Percentiles rank a stretch among this genome's conserved stretches.
phyloP scores from a whole-genome alignment of 148 eudicot genomes.

The Rhododendron molle region DNA sequence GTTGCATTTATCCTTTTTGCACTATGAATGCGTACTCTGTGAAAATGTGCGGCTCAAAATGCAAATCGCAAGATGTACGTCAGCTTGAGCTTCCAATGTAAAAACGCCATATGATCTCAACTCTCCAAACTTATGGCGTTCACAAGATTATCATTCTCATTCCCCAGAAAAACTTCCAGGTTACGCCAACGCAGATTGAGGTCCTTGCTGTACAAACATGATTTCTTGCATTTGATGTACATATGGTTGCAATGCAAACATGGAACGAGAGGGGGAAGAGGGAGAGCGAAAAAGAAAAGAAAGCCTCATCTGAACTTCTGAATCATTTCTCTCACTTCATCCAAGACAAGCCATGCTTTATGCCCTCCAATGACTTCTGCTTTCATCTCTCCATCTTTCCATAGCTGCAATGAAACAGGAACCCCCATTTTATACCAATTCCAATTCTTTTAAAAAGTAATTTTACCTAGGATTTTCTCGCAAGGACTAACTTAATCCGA shows the following conservation, averaged over 20 bases:
- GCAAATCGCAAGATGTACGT: no score
- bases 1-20: no score
- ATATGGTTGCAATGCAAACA: background rate
- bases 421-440: background rate
- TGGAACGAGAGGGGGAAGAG: no score
- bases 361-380: constrained; percentile 96
- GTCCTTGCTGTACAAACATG: background rate
- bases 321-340: constrained; percentile 89
- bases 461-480: background rate
- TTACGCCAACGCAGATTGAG: background rate
- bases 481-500: no score
- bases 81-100: no score
- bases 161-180: background rate
- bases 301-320: constrained; percentile 39
- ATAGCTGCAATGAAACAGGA: constrained; percentile 41
- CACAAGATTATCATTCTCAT: background rate
- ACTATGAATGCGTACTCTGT: no score
- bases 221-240: background rate
- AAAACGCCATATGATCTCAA: no score
- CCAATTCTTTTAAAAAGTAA: background rate
- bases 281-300: background rate
- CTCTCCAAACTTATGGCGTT: background rate
- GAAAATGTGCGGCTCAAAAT: no score
- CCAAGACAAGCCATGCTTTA: constrained; percentile 89
- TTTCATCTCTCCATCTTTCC: constrained; percentile 97